Evolutionary conservation across 371 early-diverging fungal genomes (phyloP).

Genomic region (Capillidium heterosporum): DNA sequence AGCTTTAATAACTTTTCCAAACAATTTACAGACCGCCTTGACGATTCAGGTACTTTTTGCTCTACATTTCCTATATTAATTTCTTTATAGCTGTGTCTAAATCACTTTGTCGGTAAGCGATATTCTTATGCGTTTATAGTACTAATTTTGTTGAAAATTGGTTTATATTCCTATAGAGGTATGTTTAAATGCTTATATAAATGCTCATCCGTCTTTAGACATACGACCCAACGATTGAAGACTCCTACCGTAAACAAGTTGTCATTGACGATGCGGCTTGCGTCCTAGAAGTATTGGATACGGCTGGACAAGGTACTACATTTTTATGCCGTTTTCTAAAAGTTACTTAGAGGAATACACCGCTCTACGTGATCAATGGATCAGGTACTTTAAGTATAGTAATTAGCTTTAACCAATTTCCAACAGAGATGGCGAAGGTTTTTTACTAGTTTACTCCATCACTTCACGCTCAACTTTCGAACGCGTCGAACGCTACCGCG

Average conservation of each 20-base stretch:
- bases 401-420: background rate
- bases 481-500: slow-evolving; percentile 54
- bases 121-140: background rate
- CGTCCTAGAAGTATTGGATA: slow-evolving; percentile 85
- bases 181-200: background rate
- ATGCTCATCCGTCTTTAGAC: slow-evolving; percentile 24
- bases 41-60: slow-evolving; percentile 9
- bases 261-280: slow-evolving; percentile 90
- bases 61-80: background rate
- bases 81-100: slow-evolving; percentile 10
- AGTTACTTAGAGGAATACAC: slow-evolving; percentile 44
- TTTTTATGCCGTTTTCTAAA: slow-evolving; percentile 28
- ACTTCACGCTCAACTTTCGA: slow-evolving; percentile 74
- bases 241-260: slow-evolving; percentile 88
- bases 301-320: slow-evolving; percentile 72
- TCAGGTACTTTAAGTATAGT: slow-evolving; percentile 31
- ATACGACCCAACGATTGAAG: slow-evolving; percentile 94
- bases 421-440: slow-evolving; percentile 67
- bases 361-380: slow-evolving; percentile 86
- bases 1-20: background rate
- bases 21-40: slow-evolving; percentile 8
- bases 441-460: slow-evolving; percentile 76
- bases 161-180: background rate
- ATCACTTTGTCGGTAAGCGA: slow-evolving; percentile 13
- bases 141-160: background rate